Evolutionary conservation across 2,329 filamentous ascomycete species (phyloP).

Genomic region (Diaporthe ilicicola): DNA sequence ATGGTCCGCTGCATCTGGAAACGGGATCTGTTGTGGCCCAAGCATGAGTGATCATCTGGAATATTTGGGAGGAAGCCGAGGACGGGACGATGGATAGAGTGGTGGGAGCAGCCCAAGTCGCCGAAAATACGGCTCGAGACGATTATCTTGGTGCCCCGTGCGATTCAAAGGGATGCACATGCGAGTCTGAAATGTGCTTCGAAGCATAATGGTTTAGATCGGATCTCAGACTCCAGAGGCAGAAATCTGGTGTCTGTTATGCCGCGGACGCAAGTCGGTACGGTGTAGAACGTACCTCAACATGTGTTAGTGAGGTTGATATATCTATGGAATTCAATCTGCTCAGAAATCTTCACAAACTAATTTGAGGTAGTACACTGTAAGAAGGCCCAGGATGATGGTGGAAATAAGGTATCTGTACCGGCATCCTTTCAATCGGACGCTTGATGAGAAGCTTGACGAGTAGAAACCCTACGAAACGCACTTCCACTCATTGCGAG

Average conservation of each 20-base stretch:
- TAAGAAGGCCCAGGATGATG: no score
- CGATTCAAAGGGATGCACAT: not conserved
- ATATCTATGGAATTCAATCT: no score
- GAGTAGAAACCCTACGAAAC: no score
- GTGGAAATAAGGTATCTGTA: no score
- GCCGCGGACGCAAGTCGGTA: not conserved
- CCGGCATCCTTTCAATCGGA: not conserved
- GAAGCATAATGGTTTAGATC: not conserved
- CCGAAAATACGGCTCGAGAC: not conserved
- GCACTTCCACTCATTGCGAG: not conserved
- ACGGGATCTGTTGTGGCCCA: constrained; percentile 61
- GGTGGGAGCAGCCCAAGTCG: not conserved
- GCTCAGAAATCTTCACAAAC: no score
- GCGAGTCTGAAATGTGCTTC: not conserved
- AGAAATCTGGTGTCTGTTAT: not conserved
- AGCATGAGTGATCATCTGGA: constrained; percentile 18
- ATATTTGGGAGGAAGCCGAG: not conserved
- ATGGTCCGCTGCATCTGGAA: constrained; percentile 75
- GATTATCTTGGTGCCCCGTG: not conserved
- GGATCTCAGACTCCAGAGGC: not conserved
- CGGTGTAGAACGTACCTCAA: not conserved
- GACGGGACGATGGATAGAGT: not conserved
- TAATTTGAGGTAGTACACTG: no score
- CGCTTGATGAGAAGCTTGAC: not conserved
- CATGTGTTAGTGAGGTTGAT: no score